A percentile compares a stretch with the other conserved stretches of the same genome.
phyloP scores from a whole-genome alignment of 169 alveolate species.

The Babesia bovis region DNA sequence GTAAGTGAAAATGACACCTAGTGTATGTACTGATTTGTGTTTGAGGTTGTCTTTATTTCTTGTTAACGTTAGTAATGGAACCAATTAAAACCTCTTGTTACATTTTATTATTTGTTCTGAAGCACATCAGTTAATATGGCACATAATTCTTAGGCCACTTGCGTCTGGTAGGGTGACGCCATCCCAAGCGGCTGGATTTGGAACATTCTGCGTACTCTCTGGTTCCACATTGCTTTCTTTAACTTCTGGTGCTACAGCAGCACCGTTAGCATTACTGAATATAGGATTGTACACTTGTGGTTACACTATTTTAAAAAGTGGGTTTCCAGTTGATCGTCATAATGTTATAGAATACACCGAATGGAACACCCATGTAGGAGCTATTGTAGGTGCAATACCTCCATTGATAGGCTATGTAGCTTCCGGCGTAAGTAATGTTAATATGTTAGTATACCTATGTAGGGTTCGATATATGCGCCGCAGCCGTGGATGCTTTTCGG shows the following conservation, averaged over 20 bases:
- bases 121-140: no score
- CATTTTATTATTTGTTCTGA: no score
- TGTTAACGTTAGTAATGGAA: no score
- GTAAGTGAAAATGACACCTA: no score
- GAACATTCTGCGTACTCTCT: conserved; percentile 22
- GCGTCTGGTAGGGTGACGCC: conserved; percentile 46
- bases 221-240: conserved; percentile 50
- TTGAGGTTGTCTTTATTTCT: no score
- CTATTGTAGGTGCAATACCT: conserved; percentile 81
- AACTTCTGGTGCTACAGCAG: conserved; percentile 36
- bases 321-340: neutral
- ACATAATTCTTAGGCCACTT: conserved; percentile 51
- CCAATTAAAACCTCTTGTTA: no score
- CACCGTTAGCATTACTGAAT: conserved; percentile 52
- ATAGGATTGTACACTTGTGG: conserved; percentile 52
- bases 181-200: conserved; percentile 32
- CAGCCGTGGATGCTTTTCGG: conserved; percentile 76
- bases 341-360: conserved; percentile 58
- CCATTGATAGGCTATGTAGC: conserved; percentile 77
- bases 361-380: conserved; percentile 79
- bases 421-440: conserved; percentile 60
- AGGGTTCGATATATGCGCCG: conserved; percentile 33
- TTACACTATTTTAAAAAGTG: conserved; percentile 62
- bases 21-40: no score
- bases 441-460: neutral